Percentiles rank a stretch among this genome's conserved stretches.
phyloP scores from a whole-genome alignment of 805 yeast genomes.

The Candida tammaniensis region DNA sequence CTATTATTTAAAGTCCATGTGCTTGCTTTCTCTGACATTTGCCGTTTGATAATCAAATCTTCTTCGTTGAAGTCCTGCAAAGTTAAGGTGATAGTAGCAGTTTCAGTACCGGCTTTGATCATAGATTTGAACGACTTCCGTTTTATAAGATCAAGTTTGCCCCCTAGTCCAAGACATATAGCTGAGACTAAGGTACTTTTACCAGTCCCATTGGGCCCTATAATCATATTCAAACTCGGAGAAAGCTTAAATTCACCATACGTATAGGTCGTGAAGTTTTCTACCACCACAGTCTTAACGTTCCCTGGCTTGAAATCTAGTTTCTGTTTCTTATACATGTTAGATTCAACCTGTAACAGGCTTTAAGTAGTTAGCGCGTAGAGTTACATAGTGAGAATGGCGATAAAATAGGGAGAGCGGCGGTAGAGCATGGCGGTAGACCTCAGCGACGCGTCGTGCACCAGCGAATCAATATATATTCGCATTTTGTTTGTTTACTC shows the following conservation, averaged over 20 bases:
- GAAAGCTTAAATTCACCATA: slow-evolving; percentile 71
- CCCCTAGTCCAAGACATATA: slow-evolving; percentile 83
- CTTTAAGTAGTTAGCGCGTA: too few relatives aligned
- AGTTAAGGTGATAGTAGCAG: slow-evolving; percentile 45
- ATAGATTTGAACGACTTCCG: slow-evolving; percentile 64
- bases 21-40: slow-evolving; percentile 45
- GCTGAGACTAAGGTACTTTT: slow-evolving; percentile 93
- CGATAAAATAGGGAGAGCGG: too few relatives aligned
- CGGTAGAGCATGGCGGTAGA: too few relatives aligned
- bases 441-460: too few relatives aligned
- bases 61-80: slow-evolving; percentile 38
- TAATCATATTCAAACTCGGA: slow-evolving; percentile 83
- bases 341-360: too few relatives aligned
- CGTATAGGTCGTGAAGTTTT: slow-evolving; percentile 67
- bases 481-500: too few relatives aligned
- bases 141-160: slow-evolving; percentile 71
- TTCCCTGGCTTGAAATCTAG: slow-evolving; percentile 38
- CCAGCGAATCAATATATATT: too few relatives aligned
- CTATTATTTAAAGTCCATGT: slow-evolving; percentile 50
- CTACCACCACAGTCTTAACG: slow-evolving; percentile 49
- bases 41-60: slow-evolving; percentile 42
- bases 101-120: slow-evolving; percentile 65
- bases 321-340: slow-evolving; percentile 2
- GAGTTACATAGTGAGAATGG: too few relatives aligned
- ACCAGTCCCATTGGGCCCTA: slow-evolving; percentile 97